These are phyloP conservation scores for Malus orientalis DNA, from an alignment of 306 rosid species.

Conservation along the genomic window DNA sequence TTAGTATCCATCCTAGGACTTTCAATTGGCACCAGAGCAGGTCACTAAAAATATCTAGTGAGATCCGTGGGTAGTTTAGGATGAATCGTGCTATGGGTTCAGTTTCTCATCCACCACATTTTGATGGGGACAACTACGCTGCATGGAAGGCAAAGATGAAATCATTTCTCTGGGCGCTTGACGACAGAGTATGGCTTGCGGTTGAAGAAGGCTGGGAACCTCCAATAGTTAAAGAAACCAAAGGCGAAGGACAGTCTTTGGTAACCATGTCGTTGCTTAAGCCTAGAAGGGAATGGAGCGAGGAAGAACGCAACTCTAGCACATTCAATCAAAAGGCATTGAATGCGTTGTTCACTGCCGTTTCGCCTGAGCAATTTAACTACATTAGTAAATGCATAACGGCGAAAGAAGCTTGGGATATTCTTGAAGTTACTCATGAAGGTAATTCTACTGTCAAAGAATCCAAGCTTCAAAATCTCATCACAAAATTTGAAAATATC, in stretches of 20 bases:
- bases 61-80: neutral
- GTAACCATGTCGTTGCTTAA: neutral
- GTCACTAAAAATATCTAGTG: neutral
- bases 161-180: neutral
- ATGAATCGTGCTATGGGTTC: neutral
- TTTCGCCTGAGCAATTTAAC: neutral
- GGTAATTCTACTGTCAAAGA: neutral
- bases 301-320: neutral
- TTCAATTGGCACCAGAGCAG: neutral
- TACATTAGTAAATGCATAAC: too few relatives aligned
- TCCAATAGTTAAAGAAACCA: fast-evolving
- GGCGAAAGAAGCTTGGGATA: neutral
- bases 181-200: neutral
- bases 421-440: neutral
- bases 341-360: too few relatives aligned
- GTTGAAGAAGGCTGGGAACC: neutral
- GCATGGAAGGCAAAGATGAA: neutral
- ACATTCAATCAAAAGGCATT: neutral
- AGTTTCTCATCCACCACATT: neutral
- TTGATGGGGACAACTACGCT: neutral
- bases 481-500: neutral
- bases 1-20: too few relatives aligned
- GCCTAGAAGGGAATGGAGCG: neutral
- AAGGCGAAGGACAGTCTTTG: too few relatives aligned
- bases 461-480: neutral